Evolutionary conservation across 495 filamentous ascomycete genomes (phyloP).

Genomic region (Aspergillus sparsus): DNA sequence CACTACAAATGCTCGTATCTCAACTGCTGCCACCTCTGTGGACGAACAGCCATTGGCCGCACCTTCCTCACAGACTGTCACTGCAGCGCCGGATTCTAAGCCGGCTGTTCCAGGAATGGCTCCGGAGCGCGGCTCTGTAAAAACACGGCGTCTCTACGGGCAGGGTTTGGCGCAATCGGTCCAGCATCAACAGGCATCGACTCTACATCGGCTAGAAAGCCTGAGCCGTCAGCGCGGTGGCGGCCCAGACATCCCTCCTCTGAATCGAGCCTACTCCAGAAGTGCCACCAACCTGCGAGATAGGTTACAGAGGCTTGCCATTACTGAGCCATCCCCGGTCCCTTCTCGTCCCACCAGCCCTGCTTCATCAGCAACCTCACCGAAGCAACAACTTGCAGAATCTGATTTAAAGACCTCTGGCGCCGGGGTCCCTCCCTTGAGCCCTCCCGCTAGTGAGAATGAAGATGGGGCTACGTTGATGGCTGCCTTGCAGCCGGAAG

Average conservation of each 20-base stretch:
- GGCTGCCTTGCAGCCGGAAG: conserved; percentile 68
- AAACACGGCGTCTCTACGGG: conserved; percentile 80
- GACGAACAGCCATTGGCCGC: conserved; percentile 66
- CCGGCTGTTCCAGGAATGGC: conserved; percentile 39
- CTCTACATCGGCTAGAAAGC: conserved; percentile 76
- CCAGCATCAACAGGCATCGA: conserved; percentile 77
- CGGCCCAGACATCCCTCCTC: conserved; percentile 39
- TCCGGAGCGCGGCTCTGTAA: conserved; percentile 56
- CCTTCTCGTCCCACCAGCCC: conserved; percentile 54
- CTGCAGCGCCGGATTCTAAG: conserved; percentile 6
- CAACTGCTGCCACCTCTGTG: conserved; percentile 90
- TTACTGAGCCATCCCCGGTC: conserved; percentile 36
- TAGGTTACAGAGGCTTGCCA: conserved; percentile 52
- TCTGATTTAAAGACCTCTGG: conserved; percentile 19
- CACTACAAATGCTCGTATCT: conserved; percentile 68
- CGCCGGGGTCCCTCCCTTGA: conserved; percentile 61
- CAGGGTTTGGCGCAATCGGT: conserved; percentile 76
- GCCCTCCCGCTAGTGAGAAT: conserved; percentile 70
- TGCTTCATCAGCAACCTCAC: conserved; percentile 43
- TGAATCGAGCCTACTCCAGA: conserved; percentile 48
- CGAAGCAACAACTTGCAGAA: conserved; percentile 32
- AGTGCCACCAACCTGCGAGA: conserved; percentile 61
- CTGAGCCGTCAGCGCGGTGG: conserved; percentile 56
- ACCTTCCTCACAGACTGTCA: conserved; percentile 37
- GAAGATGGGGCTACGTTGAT: conserved; percentile 59